Evolutionary conservation across 2,329 filamentous ascomycete species (phyloP).

Genomic region (Dactylellina drechsleri): DNA sequence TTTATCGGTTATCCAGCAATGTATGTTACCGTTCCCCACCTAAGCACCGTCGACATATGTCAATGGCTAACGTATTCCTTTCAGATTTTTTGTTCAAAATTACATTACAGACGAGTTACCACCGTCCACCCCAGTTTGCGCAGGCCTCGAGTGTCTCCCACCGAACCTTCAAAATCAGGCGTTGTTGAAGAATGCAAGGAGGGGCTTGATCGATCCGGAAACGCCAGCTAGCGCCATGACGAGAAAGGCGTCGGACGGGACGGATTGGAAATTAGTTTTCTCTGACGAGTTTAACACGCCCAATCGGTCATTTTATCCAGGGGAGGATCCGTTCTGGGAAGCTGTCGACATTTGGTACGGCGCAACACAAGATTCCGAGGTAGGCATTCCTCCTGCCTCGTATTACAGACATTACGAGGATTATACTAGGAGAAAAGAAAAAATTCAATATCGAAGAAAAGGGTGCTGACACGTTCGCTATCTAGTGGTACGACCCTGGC

Average conservation of each 20-base stretch:
- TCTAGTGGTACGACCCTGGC: slow-evolving; percentile 75
- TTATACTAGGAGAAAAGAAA: neutral
- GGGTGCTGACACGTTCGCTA: neutral
- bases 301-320: slow-evolving; percentile 76
- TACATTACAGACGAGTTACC: slow-evolving; percentile 25
- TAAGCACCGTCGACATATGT: neutral
- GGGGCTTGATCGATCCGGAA: slow-evolving; percentile 73
- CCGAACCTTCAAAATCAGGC: slow-evolving; percentile 62
- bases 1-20: slow-evolving; percentile 77
- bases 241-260: slow-evolving; percentile 70
- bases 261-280: slow-evolving; percentile 73
- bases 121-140: slow-evolving; percentile 59
- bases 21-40: slow-evolving; percentile 64
- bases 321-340: slow-evolving; percentile 75
- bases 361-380: slow-evolving; percentile 65
- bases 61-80: slow-evolving; percentile 14
- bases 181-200: slow-evolving; percentile 69
- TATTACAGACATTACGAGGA: neutral
- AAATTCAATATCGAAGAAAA: neutral
- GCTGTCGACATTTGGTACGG: slow-evolving; percentile 60
- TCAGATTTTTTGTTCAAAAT: slow-evolving; percentile 47
- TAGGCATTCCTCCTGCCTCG: slow-evolving; percentile 14
- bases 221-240: slow-evolving; percentile 70
- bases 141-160: slow-evolving; percentile 66
- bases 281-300: slow-evolving; percentile 77